phyloP scores from a whole-genome alignment of 257 asterid species.

The Gentiana macrophylla region DNA sequence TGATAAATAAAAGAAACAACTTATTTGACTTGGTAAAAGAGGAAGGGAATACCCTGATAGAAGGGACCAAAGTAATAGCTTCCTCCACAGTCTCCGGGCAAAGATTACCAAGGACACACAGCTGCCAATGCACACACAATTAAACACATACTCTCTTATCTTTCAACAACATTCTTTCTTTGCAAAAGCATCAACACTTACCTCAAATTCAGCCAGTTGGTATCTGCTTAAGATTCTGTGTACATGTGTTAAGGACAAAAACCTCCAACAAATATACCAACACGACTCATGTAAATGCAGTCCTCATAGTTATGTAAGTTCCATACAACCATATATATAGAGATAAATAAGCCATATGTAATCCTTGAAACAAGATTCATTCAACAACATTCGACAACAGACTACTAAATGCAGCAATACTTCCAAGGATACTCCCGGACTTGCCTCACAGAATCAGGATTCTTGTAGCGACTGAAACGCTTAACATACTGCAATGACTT shows the following conservation, averaged over 20 bases:
- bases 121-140: constrained; percentile 35
- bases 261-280: no score
- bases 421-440: constrained; percentile 89
- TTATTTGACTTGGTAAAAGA: neutral
- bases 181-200: constrained; percentile 1
- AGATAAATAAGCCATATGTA: no score
- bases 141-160: neutral
- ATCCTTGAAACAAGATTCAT: no score
- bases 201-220: constrained; percentile 95
- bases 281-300: no score
- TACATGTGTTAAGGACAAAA: constrained; percentile 27
- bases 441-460: constrained; percentile 98
- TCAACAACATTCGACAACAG: no score
- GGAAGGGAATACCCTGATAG: constrained; percentile 61
- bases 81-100: constrained; percentile 94
- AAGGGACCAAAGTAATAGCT: constrained; percentile 92
- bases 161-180: no score
- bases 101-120: constrained; percentile 81
- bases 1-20: no score
- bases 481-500: constrained; percentile 93
- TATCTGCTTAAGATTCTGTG: constrained; percentile 84
- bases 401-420: no score
- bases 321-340: no score
- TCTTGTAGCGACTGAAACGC: constrained; percentile 97
- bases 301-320: no score